phyloP scores from a whole-genome alignment of 2,329 filamentous ascomycete species.

The Gaeumannomyces sp. region DNA sequence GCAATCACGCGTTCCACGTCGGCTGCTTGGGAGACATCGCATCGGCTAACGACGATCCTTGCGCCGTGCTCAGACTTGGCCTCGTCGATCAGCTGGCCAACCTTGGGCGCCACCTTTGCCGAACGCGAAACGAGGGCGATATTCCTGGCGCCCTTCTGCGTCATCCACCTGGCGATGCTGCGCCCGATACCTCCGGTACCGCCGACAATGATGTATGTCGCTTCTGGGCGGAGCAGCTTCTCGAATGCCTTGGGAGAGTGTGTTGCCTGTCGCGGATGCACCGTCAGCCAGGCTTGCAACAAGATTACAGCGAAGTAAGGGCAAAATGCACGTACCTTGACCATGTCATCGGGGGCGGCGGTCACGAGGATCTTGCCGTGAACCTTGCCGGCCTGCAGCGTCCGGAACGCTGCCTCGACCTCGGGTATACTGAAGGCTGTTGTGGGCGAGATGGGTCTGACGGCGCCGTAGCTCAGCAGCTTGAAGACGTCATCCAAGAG shows the following conservation, averaged over 20 bases:
- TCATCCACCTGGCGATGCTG: slow-evolving; percentile 18
- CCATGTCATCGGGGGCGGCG: slow-evolving; percentile 10
- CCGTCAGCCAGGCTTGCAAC: not conserved
- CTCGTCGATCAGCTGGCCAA: slow-evolving; percentile 13
- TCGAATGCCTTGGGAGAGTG: slow-evolving; percentile 10
- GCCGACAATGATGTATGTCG: slow-evolving; percentile 19
- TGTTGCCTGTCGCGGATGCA: slow-evolving; percentile 5
- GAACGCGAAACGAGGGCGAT: slow-evolving; percentile 15
- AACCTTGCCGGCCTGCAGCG: slow-evolving; percentile 13
- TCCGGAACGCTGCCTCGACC: slow-evolving; percentile 14
- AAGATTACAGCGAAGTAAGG: not conserved
- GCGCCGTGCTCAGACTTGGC: slow-evolving; percentile 11
- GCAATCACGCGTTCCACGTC: slow-evolving; percentile 14
- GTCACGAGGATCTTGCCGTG: slow-evolving; percentile 16
- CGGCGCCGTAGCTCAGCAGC: slow-evolving; percentile 11
- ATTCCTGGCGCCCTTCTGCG: slow-evolving; percentile 17
- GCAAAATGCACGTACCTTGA: slow-evolving; percentile 9
- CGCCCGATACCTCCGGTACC: slow-evolving; percentile 20
- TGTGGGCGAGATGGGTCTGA: slow-evolving; percentile 12
- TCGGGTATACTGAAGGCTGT: slow-evolving; percentile 10
- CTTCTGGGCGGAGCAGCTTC: slow-evolving; percentile 13
- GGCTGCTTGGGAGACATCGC: slow-evolving; percentile 14
- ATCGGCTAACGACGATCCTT: slow-evolving; percentile 10
- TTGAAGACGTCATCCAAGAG: slow-evolving; percentile 12
- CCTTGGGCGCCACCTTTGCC: slow-evolving; percentile 12